phyloP scores from a whole-genome alignment of 2,329 filamentous ascomycete genomes.

The Verticillium tricorpus region DNA sequence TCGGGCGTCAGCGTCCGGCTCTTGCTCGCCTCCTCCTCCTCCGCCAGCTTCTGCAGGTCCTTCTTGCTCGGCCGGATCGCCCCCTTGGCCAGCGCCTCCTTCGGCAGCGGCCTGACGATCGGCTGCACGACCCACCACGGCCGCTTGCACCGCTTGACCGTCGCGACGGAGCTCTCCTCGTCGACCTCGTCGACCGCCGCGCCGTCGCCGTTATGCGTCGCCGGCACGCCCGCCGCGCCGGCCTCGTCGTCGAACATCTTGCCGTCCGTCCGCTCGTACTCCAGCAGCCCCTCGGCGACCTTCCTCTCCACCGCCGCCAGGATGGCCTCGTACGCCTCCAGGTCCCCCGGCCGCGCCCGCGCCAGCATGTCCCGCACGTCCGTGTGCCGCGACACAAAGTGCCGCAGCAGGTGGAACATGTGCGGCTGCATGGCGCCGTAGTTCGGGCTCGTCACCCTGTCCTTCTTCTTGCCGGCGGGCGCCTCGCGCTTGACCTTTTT shows the following conservation, averaged over 20 bases:
- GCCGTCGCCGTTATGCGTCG: constrained; percentile 10
- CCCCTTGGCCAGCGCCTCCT: constrained; percentile 80
- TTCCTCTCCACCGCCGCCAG: constrained; percentile 70
- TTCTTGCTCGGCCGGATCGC: constrained; percentile 73
- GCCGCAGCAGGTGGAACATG: constrained; percentile 84
- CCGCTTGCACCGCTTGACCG: constrained; percentile 68
- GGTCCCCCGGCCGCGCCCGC: constrained; percentile 61
- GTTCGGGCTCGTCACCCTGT: constrained; percentile 61
- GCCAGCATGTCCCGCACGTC: constrained; percentile 84
- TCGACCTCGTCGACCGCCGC: constrained; percentile 30
- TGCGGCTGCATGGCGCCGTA: constrained; percentile 82
- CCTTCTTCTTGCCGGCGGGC: constrained; percentile 29
- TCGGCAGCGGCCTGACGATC: constrained; percentile 78
- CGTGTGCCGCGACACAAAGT: constrained; percentile 75
- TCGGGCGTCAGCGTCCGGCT: constrained; percentile 2
- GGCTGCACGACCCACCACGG: constrained; percentile 92
- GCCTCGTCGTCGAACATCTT: constrained; percentile 34
- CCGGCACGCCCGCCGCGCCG: constrained; percentile 6
- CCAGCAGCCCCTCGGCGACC: constrained; percentile 67
- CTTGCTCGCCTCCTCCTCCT: constrained; percentile 20
- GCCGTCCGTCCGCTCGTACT: constrained; percentile 54
- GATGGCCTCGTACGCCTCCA: constrained; percentile 72
- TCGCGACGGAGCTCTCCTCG: constrained; percentile 57
- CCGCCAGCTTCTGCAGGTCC: constrained; percentile 41
- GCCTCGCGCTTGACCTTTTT: constrained; percentile 29